Evolutionary conservation across 495 filamentous ascomycete species (phyloP).

Genomic region (Tetracladium setigerum): DNA sequence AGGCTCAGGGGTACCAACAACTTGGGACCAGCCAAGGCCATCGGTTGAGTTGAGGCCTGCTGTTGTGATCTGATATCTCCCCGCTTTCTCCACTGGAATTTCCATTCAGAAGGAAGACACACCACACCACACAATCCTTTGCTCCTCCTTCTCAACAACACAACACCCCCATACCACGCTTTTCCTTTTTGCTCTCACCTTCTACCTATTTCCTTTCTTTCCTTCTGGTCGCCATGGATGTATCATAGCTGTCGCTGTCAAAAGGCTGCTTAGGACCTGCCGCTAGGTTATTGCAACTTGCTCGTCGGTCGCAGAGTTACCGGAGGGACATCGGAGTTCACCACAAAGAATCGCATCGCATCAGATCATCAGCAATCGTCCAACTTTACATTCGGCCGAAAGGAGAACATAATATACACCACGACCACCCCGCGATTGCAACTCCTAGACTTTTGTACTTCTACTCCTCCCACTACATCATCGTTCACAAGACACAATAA

Average conservation of each 20-base stretch:
- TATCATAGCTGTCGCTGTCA: constrained; percentile 7
- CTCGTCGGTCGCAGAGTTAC: no score
- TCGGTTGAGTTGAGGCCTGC: no score
- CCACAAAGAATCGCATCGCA: no score
- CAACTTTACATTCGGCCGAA: no score
- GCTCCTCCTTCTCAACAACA: background rate
- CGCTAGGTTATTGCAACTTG: no score
- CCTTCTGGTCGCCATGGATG: constrained; percentile 15
- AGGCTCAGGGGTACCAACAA: no score
- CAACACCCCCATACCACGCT: background rate
- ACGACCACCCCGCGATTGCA: background rate
- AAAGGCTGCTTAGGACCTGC: background rate
- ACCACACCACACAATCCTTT: background rate
- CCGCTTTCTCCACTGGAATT: no score
- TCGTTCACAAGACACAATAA: background rate
- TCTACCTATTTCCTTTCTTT: background rate
- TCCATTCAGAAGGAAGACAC: background rate
- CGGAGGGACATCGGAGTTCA: no score
- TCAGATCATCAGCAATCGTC: no score
- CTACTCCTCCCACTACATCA: background rate
- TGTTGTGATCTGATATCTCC: no score
- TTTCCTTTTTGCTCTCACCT: background rate
- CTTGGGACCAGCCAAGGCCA: no score
- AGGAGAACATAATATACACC: background rate
- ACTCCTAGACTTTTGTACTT: constrained; percentile 4